Base-by-base conservation (phyloP, 352 stramenopile genomes). In the Halophytophthora batemanensis region DNA sequence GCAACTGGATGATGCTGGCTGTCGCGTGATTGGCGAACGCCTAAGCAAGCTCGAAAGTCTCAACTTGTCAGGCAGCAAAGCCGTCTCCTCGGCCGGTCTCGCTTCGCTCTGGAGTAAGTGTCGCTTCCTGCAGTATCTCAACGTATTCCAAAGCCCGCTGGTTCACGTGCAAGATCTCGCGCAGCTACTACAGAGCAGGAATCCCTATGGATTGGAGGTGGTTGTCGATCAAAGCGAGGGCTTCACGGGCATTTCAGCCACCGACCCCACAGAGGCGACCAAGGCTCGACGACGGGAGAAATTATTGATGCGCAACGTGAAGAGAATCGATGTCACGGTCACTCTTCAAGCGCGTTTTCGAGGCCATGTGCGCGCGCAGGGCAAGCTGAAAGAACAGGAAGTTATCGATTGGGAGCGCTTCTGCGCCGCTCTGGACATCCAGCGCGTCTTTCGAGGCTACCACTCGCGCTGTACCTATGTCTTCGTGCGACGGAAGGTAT, bases 401-500 rank as follows among this genome's bases (percentile, higher is more conserved):
- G 36, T 61, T 3, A 55, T 55, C 6, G 64, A 77, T 3, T 86
- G 71, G 74, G 59, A 61, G 25, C 45, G 68, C 33, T 77, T 82
- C 23, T 86, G 75, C 50, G 67, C 66, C 10, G 74, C 74, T 0
- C 38, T 84, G 17, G 74, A 87, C 22, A 87, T 89, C 10, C 77
- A 91, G 38, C 73, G 77, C 8, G 50, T 83, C 0, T 60, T 58
- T n/a, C 61, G 71, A 43, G 80, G 80, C 1, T 81, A 64, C 23
- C 29, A 45, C 1, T 73, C 53, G 39, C 74, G 80, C 23, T 56
- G 68, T 7, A 55, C 46, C 11, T 87, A 87, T 51, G 34, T 23
- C 7, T 70, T 69, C 21, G 69, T 82, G 5, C 58, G 65, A 22
- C 45, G 52, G 7, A 66, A 70, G 22, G 52, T 74, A 0, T 69